These are phyloP conservation scores for Themeda triandra DNA, from an alignment of 176 grass and related monocot genomes.

Conservation along the genomic window DNA sequence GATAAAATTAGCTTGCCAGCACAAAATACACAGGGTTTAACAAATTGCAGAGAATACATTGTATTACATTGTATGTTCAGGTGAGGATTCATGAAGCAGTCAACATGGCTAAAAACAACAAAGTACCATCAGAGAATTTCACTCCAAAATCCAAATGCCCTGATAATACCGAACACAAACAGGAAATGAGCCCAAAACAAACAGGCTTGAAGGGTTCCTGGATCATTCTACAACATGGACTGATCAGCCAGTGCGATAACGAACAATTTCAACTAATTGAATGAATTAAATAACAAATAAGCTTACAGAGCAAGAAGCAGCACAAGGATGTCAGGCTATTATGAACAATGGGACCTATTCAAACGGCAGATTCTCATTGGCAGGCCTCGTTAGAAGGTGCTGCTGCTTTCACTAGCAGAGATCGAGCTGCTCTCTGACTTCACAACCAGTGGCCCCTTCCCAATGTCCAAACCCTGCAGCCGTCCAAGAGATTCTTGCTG, in stretches of 20 bases:
- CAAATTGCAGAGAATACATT: not conserved
- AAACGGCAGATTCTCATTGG: conserved; percentile 32
- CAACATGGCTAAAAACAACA: conserved; percentile 26
- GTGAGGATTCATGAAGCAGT: conserved; percentile 1
- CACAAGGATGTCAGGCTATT: conserved; percentile 67
- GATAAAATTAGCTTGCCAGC: not conserved
- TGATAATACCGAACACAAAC: conserved; percentile 43
- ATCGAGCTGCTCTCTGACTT: conserved; percentile 87
- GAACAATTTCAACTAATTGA: conserved; percentile 63
- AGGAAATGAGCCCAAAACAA: conserved; percentile 50
- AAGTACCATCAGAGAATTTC: conserved; percentile 16
- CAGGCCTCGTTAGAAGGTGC: conserved; percentile 69
- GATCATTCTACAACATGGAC: conserved; percentile 32
- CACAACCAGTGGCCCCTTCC: conserved; percentile 65
- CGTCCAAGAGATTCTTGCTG: conserved; percentile 69
- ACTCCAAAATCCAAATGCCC: conserved; percentile 26
- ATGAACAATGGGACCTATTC: conserved; percentile 73
- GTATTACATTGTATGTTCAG: not conserved
- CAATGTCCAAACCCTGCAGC: conserved; percentile 80
- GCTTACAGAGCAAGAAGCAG: conserved; percentile 42
- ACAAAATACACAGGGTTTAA: not conserved
- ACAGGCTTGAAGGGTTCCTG: conserved; percentile 3
- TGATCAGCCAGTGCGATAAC: conserved; percentile 35
- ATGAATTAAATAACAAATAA: conserved; percentile 84
- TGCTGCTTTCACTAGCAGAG: conserved; percentile 84